phyloP scores from a whole-genome alignment of 1,284 basidiomycete genomes.

The Xerocomus nothofagi region DNA sequence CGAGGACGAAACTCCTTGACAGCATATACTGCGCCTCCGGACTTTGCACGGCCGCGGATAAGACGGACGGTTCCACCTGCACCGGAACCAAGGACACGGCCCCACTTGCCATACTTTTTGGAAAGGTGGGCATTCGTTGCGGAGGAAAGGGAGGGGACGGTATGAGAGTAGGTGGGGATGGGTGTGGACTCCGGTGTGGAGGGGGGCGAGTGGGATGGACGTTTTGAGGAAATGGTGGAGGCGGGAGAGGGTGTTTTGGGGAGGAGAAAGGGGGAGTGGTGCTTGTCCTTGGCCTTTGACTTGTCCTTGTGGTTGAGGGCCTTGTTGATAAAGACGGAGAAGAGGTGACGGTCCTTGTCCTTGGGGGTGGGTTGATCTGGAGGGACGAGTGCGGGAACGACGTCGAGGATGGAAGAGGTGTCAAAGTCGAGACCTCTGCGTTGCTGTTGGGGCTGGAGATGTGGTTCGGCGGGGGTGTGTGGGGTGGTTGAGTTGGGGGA shows the following conservation, averaged over 20 bases:
- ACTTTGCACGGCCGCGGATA: slow-evolving; percentile 84
- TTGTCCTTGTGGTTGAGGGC: slow-evolving; percentile 22
- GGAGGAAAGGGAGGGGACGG: slow-evolving; percentile 62
- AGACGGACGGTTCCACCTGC: slow-evolving; percentile 97
- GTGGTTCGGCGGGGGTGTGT: slow-evolving; percentile 39
- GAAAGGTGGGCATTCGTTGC: slow-evolving; percentile 90
- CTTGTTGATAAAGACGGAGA: slow-evolving; percentile 24
- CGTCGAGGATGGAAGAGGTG: slow-evolving; percentile 36
- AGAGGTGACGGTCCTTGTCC: slow-evolving; percentile 20
- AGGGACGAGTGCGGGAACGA: slow-evolving; percentile 29
- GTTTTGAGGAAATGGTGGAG: slow-evolving; percentile 27
- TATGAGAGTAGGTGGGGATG: slow-evolving; percentile 28
- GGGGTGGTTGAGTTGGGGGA: slow-evolving; percentile 30
- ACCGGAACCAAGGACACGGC: slow-evolving; percentile 90
- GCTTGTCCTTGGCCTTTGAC: slow-evolving; percentile 18
- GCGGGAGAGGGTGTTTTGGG: slow-evolving; percentile 38
- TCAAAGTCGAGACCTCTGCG: slow-evolving; percentile 41
- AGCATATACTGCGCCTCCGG: slow-evolving; percentile 83
- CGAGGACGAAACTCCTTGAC: slow-evolving; percentile 98
- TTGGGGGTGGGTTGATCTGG: slow-evolving; percentile 17
- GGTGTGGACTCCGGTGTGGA: slow-evolving; percentile 34
- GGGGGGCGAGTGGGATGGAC: slow-evolving; percentile 29
- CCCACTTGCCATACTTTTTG: slow-evolving; percentile 99
- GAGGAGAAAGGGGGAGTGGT: slow-evolving; percentile 4
- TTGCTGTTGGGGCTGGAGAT: slow-evolving; percentile 36